phyloP scores from a whole-genome alignment of 768 basidiomycete species.

The Daedaleopsis sinensis region DNA sequence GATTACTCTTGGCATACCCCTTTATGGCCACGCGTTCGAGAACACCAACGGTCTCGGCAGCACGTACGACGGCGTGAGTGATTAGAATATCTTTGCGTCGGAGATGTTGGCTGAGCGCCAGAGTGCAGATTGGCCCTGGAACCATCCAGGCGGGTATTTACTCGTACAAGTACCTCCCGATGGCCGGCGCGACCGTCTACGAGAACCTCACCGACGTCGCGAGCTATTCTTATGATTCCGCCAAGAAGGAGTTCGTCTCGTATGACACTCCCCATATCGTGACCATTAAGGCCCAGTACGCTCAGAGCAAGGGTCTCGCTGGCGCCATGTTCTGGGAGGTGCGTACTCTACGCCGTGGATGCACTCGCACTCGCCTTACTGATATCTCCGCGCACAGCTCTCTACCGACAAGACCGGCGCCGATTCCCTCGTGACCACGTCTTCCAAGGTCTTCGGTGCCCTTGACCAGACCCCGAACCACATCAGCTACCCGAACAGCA shows the following conservation, averaged over 20 bases:
- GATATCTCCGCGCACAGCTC: constrained; percentile 33
- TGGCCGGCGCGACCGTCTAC: constrained; percentile 48
- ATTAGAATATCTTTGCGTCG: no score
- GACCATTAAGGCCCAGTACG: constrained; percentile 68
- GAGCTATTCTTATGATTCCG: constrained; percentile 75
- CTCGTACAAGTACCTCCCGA: constrained; percentile 74
- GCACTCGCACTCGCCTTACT: background rate
- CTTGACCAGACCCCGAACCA: constrained; percentile 69
- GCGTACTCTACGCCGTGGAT: background rate
- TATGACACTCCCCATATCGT: constrained; percentile 80
- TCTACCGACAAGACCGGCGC: constrained; percentile 63
- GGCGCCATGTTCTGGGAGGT: constrained; percentile 80
- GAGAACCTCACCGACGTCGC: constrained; percentile 73
- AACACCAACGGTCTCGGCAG: constrained; percentile 66
- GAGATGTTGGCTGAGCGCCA: background rate
- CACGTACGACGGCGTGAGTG: constrained; percentile 64
- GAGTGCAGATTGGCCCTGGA: constrained; percentile 64
- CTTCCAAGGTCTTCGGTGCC: constrained; percentile 47
- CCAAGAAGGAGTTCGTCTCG: constrained; percentile 68
- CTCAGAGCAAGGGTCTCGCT: constrained; percentile 58
- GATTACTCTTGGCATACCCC: constrained; percentile 76
- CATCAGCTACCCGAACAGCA: constrained; percentile 65
- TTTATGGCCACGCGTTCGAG: constrained; percentile 82
- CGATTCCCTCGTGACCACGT: constrained; percentile 57
- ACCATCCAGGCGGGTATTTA: constrained; percentile 73